A percentile compares a stretch with the other conserved stretches of the same genome.
Conservation (phyloP, 805 yeast species). For the Yamadazyma philogaea region DNA sequence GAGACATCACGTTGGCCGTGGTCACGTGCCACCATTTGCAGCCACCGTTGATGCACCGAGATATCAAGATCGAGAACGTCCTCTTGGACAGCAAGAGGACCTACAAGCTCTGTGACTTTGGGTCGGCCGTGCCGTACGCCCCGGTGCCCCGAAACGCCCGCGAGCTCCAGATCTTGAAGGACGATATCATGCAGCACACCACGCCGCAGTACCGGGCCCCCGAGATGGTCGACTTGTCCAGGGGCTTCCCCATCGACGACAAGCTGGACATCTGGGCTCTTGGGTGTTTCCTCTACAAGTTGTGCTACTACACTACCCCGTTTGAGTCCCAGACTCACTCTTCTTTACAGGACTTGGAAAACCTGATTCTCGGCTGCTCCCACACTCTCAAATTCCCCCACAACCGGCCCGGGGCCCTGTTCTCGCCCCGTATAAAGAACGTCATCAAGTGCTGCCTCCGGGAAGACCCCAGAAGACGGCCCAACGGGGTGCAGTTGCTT, state of each 20-base stretch:
- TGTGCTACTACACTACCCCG: constrained; percentile 81
- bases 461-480: constrained; percentile 68
- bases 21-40: constrained; percentile 71
- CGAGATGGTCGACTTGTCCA: constrained; percentile 73
- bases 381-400: constrained; percentile 42
- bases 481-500: constrained; percentile 67
- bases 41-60: constrained; percentile 75
- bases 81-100: constrained; percentile 55
- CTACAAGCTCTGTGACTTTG: constrained; percentile 78
- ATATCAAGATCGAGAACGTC: constrained; percentile 80
- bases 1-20: constrained; percentile 68
- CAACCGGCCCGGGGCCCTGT: constrained; percentile 48
- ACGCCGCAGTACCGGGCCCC: constrained; percentile 86
- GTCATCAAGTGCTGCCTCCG: constrained; percentile 58
- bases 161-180: constrained; percentile 57
- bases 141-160: constrained; percentile 61
- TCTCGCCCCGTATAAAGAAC: constrained; percentile 60
- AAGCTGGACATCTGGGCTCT: constrained; percentile 85
- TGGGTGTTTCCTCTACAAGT: constrained; percentile 72
- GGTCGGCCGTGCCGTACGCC: constrained; percentile 66
- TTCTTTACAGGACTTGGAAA: constrained; percentile 45
- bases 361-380: constrained; percentile 57
- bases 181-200: constrained; percentile 73
- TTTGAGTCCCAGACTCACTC: constrained; percentile 53
- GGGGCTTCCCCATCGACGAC: constrained; percentile 71